These are phyloP conservation scores for Eucalyptus camaldulensis DNA, from an alignment of 345 rosid species.

Conservation along the genomic window DNA sequence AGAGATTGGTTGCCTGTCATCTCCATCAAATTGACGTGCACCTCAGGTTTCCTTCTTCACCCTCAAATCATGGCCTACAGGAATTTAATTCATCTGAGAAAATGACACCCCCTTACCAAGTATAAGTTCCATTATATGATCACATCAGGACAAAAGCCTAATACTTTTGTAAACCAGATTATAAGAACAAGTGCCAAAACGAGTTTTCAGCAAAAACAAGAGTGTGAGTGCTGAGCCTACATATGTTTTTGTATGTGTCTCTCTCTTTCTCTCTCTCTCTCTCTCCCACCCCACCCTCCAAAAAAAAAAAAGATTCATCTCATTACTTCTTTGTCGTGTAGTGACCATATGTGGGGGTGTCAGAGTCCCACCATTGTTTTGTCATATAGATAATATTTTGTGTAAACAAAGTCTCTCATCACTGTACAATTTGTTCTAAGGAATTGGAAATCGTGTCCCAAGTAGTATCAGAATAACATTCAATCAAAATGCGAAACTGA, in stretches of 20 bases:
- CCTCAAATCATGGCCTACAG: background rate
- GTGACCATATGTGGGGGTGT: background rate
- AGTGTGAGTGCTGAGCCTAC: background rate
- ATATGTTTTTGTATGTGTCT: background rate
- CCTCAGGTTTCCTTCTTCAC: conserved; percentile 1
- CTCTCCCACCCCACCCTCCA: accelerated
- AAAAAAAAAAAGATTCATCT: background rate
- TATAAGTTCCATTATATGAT: background rate
- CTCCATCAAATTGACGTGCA: conserved; percentile 15
- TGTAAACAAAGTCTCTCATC: background rate
- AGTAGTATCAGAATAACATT: background rate
- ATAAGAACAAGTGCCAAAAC: background rate
- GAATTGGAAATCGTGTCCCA: background rate
- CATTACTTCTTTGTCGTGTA: background rate
- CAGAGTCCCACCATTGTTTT: background rate
- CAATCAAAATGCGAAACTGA: background rate
- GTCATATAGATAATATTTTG: background rate
- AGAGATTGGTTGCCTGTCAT: conserved; percentile 20
- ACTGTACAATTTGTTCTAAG: background rate
- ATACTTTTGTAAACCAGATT: background rate
- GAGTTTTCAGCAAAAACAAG: background rate
- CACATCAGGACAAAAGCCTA: background rate
- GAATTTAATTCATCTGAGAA: background rate
- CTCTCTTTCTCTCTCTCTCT: background rate
- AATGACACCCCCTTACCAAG: background rate